A percentile compares a stretch with the other conserved stretches of the same genome.
Conservation (phyloP, 768 basidiomycete species). For the Sistotremastrum niveocremeum region DNA sequence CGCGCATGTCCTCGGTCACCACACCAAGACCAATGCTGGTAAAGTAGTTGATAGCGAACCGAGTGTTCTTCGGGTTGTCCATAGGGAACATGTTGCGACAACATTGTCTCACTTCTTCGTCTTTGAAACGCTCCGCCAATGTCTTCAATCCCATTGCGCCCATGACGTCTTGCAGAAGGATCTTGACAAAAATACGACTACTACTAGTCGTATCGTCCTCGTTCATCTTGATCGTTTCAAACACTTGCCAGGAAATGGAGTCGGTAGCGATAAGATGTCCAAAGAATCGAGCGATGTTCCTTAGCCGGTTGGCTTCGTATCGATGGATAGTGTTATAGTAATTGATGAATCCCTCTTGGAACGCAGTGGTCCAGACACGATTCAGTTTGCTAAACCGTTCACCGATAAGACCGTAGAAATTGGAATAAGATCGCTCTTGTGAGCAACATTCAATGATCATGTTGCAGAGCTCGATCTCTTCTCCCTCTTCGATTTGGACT, state of each 20-base stretch:
- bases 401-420: conserved; percentile 92
- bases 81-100: conserved; percentile 87
- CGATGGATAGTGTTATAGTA: conserved; percentile 97
- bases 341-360: conserved; percentile 74
- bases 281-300: conserved; percentile 95
- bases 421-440: conserved; percentile 94
- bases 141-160: conserved; percentile 84
- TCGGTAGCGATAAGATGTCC: conserved; percentile 84
- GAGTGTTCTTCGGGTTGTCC: conserved; percentile 92
- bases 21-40: conserved; percentile 86
- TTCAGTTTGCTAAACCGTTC: conserved; percentile 96
- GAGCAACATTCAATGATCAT: conserved; percentile 99
- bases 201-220: conserved; percentile 97
- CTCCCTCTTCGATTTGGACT: conserved; percentile 79
- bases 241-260: conserved; percentile 76
- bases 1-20: conserved; percentile 93
- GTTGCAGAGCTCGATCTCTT: conserved; percentile 95
- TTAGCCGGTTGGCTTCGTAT: conserved; percentile 95
- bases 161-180: conserved; percentile 89
- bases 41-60: conserved; percentile 96
- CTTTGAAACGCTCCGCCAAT: conserved; percentile 82
- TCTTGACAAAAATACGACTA: conserved; percentile 94
- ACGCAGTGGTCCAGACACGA: conserved; percentile 82
- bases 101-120: conserved; percentile 61
- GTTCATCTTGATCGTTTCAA: conserved; percentile 81